Base-by-base conservation (phyloP, 805 yeast species). In the Metschnikowia picachoensis region DNA sequence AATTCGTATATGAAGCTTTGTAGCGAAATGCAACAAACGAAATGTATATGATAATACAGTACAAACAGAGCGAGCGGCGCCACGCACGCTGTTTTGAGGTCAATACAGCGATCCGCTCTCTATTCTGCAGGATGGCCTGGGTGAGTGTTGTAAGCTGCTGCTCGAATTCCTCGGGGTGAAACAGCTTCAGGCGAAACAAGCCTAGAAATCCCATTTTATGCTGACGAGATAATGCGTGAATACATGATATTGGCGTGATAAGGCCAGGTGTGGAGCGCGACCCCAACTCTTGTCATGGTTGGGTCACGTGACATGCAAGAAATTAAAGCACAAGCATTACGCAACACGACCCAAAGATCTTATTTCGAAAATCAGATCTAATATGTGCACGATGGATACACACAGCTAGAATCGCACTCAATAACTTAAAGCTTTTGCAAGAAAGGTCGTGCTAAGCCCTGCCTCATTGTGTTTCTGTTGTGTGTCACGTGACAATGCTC, bases 111-210 rank as follows among this genome's bases (percentile, higher is more conserved):
- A 66, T 42, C 27, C 55, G 60, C 39, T 60, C 58, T 40, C 67
- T 60, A 11, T 59, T 56, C 20, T 38, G 49, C 2, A 64, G 45
- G 35, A 77, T 74, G 25, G 63, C 60, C 2, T 58, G 59, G 0
- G 78, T 61, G 11, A 77, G 44, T 2, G 52, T 36, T 16, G 72
- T 67, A 34, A 77, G 59, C 30, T 73, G 71, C 47, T 62, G 66
- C 47, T 77, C 82, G 54, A 69, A 76, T 35, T 55, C 50, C 25
- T 68, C 67, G 5, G 79, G 74, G 46, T 74, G 72, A 51, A 76
- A 62, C 39, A 55, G 60, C 32, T 52, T 57, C 52, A 49, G 51
- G 35, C 51, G 44, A 34, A 53, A 53, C 11, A 53, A 38, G 17
- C 56, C 46, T 7, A 55, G 43, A 30, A 55, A 51, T 5, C 55